Percentiles rank a stretch among this genome's conserved stretches.
phyloP scores from a whole-genome alignment of 2,329 filamentous ascomycete genomes.

The Botryotinia globosa region DNA sequence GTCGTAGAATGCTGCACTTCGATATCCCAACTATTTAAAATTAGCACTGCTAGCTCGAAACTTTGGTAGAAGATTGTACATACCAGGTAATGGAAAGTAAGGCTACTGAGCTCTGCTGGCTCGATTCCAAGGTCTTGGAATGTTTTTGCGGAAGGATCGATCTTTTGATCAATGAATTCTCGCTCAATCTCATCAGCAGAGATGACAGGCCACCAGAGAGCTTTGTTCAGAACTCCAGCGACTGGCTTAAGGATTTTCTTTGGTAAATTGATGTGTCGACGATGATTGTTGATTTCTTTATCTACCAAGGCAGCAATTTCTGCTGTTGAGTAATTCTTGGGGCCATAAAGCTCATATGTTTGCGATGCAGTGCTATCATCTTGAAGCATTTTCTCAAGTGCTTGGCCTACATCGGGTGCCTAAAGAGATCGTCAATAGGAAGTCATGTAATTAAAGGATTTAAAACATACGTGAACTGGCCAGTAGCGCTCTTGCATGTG shows the following conservation, averaged over 20 bases:
- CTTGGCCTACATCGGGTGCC: slow-evolving; percentile 86
- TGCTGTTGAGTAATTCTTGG: slow-evolving; percentile 84
- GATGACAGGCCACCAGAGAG: slow-evolving; percentile 83
- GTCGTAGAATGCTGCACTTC: slow-evolving; percentile 85
- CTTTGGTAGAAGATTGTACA: slow-evolving; percentile 25
- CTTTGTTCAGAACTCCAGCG: slow-evolving; percentile 72
- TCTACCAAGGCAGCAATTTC: slow-evolving; percentile 88
- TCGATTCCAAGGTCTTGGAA: slow-evolving; percentile 91
- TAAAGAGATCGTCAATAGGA: slow-evolving; percentile 38
- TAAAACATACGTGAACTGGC: slow-evolving; percentile 73
- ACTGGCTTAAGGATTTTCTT: slow-evolving; percentile 74
- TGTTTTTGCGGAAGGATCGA: slow-evolving; percentile 89
- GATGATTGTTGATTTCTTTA: slow-evolving; percentile 85
- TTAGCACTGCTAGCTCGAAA: background rate
- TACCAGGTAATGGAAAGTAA: slow-evolving; percentile 93
- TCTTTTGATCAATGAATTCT: slow-evolving; percentile 89
- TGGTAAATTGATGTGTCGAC: slow-evolving; percentile 87
- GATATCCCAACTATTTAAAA: slow-evolving; percentile 71
- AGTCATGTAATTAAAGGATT: background rate
- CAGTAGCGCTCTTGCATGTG: slow-evolving; percentile 88
- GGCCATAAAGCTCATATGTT: slow-evolving; percentile 92
- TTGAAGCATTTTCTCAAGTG: slow-evolving; percentile 84
- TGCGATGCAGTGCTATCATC: slow-evolving; percentile 87
- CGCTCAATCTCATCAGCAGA: slow-evolving; percentile 84
- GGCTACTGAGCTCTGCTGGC: slow-evolving; percentile 78